phyloP scores from a whole-genome alignment of 345 rosid species.

The Physaria fendleri region DNA sequence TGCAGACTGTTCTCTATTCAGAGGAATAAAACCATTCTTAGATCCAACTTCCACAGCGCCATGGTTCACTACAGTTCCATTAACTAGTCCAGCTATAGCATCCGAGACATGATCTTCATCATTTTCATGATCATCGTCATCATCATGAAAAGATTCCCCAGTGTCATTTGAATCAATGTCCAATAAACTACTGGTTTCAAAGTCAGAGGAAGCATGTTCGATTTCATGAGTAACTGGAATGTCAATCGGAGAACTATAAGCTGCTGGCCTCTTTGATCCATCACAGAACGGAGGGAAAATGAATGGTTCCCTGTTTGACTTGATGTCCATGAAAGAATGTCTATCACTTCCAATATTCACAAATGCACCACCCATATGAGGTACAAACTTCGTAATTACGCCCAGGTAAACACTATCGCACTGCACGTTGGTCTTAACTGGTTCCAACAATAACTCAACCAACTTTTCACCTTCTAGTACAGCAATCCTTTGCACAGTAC shows the following conservation, averaged over 20 bases:
- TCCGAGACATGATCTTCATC: conserved; percentile 66
- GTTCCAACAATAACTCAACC: conserved; percentile 88
- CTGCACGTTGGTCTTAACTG: conserved; percentile 81
- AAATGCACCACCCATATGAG: conserved; percentile 98
- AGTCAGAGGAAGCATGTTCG: conserved; percentile 31
- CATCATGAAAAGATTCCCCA: conserved; percentile 47
- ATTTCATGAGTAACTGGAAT: conserved; percentile 31
- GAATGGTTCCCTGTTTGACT: conserved; percentile 69
- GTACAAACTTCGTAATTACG: conserved; percentile 73
- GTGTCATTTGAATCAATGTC: conserved; percentile 40
- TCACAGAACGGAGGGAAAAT: conserved; percentile 80
- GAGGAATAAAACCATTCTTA: conserved; percentile 23
- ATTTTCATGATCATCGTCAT: conserved; percentile 55
- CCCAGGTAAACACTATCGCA: conserved; percentile 94
- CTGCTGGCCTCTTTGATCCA: conserved; percentile 39
- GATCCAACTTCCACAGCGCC: conserved; percentile 45
- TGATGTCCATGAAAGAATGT: conserved; percentile 86
- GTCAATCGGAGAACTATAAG: conserved; percentile 37
- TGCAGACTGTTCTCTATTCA: conserved; percentile 31
- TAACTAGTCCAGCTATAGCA: conserved; percentile 38
- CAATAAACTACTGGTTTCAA: conserved; percentile 34
- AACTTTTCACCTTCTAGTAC: conserved; percentile 78
- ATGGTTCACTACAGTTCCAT: conserved; percentile 49
- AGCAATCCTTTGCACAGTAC: conserved; percentile 96
- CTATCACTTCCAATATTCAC: conserved; percentile 80